phyloP scores from a whole-genome alignment of 805 yeast genomes.

The Saccharomyces cerevisiae region DNA sequence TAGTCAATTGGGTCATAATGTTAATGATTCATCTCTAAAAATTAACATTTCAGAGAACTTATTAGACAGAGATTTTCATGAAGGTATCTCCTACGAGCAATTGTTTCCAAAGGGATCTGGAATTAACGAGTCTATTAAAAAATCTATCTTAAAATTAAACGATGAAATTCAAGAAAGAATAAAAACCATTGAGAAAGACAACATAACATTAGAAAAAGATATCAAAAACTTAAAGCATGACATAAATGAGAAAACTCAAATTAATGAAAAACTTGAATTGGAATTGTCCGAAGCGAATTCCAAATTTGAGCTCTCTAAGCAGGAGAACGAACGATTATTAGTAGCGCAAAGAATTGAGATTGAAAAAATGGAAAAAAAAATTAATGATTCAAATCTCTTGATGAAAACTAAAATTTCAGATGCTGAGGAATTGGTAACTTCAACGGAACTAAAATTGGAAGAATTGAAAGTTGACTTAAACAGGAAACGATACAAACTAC shows the following conservation, averaged over 20 bases:
- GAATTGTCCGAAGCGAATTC: constrained; percentile 44
- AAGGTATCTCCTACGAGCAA: not conserved
- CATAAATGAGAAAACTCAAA: constrained; percentile 49
- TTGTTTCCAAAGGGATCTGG: not conserved
- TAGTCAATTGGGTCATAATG: constrained; percentile 11
- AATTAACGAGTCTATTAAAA: constrained; percentile 23
- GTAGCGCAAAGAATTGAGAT: constrained; percentile 49
- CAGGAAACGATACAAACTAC: constrained; percentile 40
- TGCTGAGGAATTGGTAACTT: constrained; percentile 42
- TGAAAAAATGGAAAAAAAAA: constrained; percentile 53
- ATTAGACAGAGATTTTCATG: constrained; percentile 6
- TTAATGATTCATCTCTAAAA: constrained; percentile 31
- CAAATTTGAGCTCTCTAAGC: constrained; percentile 47
- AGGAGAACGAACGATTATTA: constrained; percentile 43
- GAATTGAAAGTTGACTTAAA: constrained; percentile 41
- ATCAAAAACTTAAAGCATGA: constrained; percentile 49
- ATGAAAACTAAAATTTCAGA: constrained; percentile 40
- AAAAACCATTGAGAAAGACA: constrained; percentile 13
- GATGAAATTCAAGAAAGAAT: constrained; percentile 30
- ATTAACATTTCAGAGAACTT: constrained; percentile 25
- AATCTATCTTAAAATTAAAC: constrained; percentile 26
- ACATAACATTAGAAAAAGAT: constrained; percentile 39
- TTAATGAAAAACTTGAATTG: constrained; percentile 49
- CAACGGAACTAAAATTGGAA: constrained; percentile 45
- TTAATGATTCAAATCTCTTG: constrained; percentile 39